Percentiles rank a stretch among this genome's conserved stretches.
These are phyloP conservation scores for Cucurbita moschata DNA, from an alignment of 306 rosid species.

Conservation along the genomic window DNA sequence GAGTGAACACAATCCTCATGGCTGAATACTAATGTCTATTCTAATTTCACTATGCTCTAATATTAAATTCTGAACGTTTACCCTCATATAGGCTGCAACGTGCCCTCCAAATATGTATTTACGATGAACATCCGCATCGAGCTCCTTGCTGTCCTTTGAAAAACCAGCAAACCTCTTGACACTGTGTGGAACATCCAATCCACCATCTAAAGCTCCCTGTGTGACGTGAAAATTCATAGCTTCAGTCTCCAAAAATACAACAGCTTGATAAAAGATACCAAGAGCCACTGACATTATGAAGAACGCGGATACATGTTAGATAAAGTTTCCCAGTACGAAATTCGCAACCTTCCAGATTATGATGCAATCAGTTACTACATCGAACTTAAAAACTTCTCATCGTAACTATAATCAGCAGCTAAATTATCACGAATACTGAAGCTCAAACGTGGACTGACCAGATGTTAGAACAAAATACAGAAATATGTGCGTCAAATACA, in stretches of 20 bases:
- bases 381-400: not conserved
- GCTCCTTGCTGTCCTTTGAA: constrained; percentile 35
- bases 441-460: not conserved
- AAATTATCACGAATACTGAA: not conserved
- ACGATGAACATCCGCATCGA: constrained; percentile 55
- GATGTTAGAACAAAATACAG: not conserved
- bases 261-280: not conserved
- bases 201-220: constrained; percentile 68
- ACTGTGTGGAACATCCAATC: constrained; percentile 56
- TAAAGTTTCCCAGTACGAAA: not conserved
- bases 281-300: not conserved
- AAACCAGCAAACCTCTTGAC: constrained; percentile 70
- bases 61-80: not conserved
- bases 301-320: not conserved
- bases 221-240: constrained; percentile 28
- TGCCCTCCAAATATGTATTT: constrained; percentile 59
- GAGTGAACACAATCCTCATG: not conserved
- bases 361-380: not conserved
- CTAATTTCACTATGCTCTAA: not conserved
- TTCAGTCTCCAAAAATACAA: not conserved
- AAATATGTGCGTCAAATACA: not conserved
- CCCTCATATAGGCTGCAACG: constrained; percentile 50
- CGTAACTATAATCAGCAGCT: no score
- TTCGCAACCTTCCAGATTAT: not conserved
- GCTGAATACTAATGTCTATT: not conserved